Base-by-base conservation (phyloP, 139 green algal species). In the Limnomonas spitsbergensis region DNA sequence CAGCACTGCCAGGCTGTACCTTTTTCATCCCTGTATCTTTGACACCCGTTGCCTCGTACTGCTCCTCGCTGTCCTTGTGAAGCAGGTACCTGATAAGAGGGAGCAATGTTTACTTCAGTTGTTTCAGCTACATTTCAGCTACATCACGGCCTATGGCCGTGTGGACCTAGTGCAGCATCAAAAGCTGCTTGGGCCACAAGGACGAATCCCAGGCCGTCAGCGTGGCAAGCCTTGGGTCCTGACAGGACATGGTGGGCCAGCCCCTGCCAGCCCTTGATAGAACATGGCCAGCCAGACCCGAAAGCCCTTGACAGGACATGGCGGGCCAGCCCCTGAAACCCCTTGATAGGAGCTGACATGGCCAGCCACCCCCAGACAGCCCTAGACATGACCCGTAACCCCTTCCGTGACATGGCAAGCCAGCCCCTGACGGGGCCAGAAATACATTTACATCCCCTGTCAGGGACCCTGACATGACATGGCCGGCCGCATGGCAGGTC, bases 11-110 rank as follows among this genome's bases (percentile, higher is more conserved):
- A n/a, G n/a, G n/a, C n/a, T n/a, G n/a, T n/a, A n/a, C n/a, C 71
- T 75, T 69, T 24, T 38, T 82, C 3, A 83, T 40, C 1, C 54
- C 71, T 31, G 76, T 78, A 47, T 85, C 83, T 47, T 14, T 36
- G 1, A 75, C 67, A 7, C 73, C 73, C 38, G 37, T 39, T 54
- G 79, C 67, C 38, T 53, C 14, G 40, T 77, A 77, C 40, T 42
- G 4, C n/a, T 35, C 70, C 38, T 77, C 38, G 32, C 39, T 66
- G 31, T 77, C 40, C 2, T 66, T 37, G 9, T 32, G 40, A 3
- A 74, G 38, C 70, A 77, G 40, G 70, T 77, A 77, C 38, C 70
- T 77, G 35, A 70, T 24, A 7, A 70, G 4, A 70, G 29, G 56
- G 14, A 70, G 56, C 4, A 36, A 32, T 70, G 27, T 37, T 7